Percentiles rank a stretch among this genome's conserved stretches.
Conservation (phyloP, 2,329 filamentous ascomycete genomes). For the Colletotrichum musicola region DNA sequence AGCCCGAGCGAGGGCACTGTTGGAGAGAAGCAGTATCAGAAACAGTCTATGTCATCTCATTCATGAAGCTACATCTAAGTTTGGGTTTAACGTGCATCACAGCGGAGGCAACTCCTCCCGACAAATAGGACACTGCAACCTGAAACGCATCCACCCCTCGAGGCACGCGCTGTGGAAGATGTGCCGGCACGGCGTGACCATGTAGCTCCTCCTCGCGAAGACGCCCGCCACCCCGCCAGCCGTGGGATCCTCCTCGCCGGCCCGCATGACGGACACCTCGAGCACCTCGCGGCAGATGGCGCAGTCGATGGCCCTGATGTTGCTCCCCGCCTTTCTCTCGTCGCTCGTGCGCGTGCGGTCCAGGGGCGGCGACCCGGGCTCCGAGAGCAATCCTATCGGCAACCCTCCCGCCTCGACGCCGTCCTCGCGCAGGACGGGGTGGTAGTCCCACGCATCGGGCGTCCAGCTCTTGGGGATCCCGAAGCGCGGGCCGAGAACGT, state of each 20-base stretch:
- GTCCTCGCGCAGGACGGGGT: conserved; percentile 88
- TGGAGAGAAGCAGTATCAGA: no score
- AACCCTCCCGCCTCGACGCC: conserved; percentile 82
- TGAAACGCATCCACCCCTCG: conserved; percentile 95
- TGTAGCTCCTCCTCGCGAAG: conserved; percentile 85
- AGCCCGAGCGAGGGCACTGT: no score
- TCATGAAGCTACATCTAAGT: not conserved
- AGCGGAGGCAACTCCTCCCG: conserved; percentile 88
- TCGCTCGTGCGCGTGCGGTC: conserved; percentile 50
- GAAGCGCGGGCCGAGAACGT: conserved; percentile 89
- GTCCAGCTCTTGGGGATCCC: conserved; percentile 78
- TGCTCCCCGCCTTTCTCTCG: conserved; percentile 45
- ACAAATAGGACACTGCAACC: conserved; percentile 95
- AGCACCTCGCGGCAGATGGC: conserved; percentile 94
- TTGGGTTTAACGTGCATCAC: conserved; percentile 55
- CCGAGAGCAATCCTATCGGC: conserved; percentile 77
- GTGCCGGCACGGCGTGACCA: conserved; percentile 97
- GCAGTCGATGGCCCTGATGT: conserved; percentile 79
- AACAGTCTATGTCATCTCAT: not conserved
- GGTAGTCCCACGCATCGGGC: conserved; percentile 92
- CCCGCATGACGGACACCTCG: conserved; percentile 84
- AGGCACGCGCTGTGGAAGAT: conserved; percentile 94
- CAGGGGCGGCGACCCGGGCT: conserved; percentile 42
- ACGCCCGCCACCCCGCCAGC: conserved; percentile 73
- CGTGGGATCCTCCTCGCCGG: conserved; percentile 63